Conservation (phyloP, 495 filamentous ascomycete genomes). For the Penicillium dipodomyicola region DNA sequence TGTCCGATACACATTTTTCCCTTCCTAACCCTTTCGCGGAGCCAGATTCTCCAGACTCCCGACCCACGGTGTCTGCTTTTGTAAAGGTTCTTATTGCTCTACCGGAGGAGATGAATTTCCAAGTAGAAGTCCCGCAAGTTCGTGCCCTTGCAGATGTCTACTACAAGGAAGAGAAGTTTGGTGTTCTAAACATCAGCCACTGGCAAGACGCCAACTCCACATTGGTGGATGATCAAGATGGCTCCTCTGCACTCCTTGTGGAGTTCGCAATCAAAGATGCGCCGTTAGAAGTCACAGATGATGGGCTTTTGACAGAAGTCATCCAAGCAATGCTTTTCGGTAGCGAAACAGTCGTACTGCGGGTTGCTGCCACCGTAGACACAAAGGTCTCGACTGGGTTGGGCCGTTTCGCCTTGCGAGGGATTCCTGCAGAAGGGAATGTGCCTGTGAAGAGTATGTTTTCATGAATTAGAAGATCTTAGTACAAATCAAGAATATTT, state of each 20-base stretch:
- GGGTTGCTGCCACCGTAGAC: slow-evolving; percentile 78
- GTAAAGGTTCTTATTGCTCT: slow-evolving; percentile 72
- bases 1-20: slow-evolving; percentile 78
- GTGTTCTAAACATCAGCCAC: slow-evolving; percentile 67
- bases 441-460: slow-evolving; percentile 85
- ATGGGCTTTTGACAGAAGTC: slow-evolving; percentile 69
- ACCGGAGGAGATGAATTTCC: slow-evolving; percentile 82
- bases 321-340: slow-evolving; percentile 75
- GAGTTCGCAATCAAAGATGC: slow-evolving; percentile 71
- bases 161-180: slow-evolving; percentile 72
- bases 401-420: slow-evolving; percentile 72
- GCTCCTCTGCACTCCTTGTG: slow-evolving; percentile 61
- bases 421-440: slow-evolving; percentile 79
- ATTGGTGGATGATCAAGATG: slow-evolving; percentile 53
- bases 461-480: slow-evolving; percentile 22
- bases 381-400: slow-evolving; percentile 75
- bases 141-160: slow-evolving; percentile 74
- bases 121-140: slow-evolving; percentile 69
- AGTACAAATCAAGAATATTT: slow-evolving; percentile 19
- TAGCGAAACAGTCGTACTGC: slow-evolving; percentile 58
- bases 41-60: slow-evolving; percentile 68
- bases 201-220: slow-evolving; percentile 89
- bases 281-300: slow-evolving; percentile 76
- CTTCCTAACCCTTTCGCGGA: slow-evolving; percentile 76
- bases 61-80: slow-evolving; percentile 75